Conservation (phyloP, 345 rosid species). For the Citrus cavaleriei region DNA sequence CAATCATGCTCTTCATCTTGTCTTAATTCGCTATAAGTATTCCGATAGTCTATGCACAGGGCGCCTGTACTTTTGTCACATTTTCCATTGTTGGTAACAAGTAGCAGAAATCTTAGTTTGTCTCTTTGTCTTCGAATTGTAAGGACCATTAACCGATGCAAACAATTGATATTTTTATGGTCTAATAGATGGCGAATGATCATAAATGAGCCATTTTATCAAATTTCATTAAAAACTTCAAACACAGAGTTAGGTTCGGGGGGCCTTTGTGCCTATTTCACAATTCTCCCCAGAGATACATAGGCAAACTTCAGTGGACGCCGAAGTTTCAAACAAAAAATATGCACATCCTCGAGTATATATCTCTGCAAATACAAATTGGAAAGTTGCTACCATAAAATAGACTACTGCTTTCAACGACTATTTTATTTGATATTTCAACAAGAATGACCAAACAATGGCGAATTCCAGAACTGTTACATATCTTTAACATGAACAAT, state of each 20-base stretch:
- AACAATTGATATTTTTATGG: background rate
- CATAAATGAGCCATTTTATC: too few relatives aligned
- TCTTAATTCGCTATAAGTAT: too few relatives aligned
- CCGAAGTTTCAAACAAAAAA: background rate
- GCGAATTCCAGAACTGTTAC: background rate
- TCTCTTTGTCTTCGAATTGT: background rate
- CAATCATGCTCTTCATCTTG: too few relatives aligned
- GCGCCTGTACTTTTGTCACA: too few relatives aligned
- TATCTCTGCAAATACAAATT: background rate
- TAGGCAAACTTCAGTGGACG: background rate
- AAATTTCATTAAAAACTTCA: too few relatives aligned
- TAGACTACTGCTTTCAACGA: background rate
- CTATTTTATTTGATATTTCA: slow-evolving; percentile 1
- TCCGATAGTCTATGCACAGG: too few relatives aligned
- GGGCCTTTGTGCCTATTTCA: too few relatives aligned
- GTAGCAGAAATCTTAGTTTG: background rate
- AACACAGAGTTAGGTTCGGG: too few relatives aligned
- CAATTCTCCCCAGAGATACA: background rate
- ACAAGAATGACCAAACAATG: background rate
- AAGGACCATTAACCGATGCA: background rate
- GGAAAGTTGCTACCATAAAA: background rate
- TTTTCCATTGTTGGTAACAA: background rate
- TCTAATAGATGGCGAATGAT: too few relatives aligned
- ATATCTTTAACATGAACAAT: background rate
- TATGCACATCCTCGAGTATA: background rate